Base-by-base conservation (phyloP, 1,284 basidiomycete species). In the Leccinum fuscescens region DNA sequence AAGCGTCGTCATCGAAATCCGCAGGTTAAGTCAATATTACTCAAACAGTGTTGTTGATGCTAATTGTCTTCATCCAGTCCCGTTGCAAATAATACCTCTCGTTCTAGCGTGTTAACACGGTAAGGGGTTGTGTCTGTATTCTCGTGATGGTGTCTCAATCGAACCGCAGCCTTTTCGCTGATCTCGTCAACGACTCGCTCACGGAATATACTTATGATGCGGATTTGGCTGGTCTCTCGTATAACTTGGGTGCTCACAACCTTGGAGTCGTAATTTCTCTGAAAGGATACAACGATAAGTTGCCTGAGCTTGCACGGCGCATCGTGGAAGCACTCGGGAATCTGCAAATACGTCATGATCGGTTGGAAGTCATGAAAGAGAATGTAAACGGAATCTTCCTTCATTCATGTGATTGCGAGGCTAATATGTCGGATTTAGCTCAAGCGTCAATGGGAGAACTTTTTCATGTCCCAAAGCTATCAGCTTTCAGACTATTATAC, bases 141-240 rank as follows among this genome's bases (percentile, higher is more conserved):
- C 63, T 37, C 29, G 7, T 52, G 31, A 42, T 37, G 33, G 61
- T 12, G 22, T 11, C 27, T 60, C 54, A 56, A 46, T 27, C 5
- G 24, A 57, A 52, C 7, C 17, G 63, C 64, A 92, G 93, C 57
- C 79, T 99, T n/a, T 92, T 90, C 71, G 82, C 88, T 52, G 92
- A 96, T 68, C 81, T 99, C 31, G 90, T 98, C 67, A 88, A 86
- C 44, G 97, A 99, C 71, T 85, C 90, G 0, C 83, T 98, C 56
- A 90, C 88, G 9, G 96, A 99, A 76, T 95, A 91, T 70, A 83
- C 93, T 1, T 99, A 99, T 73, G 92, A 96, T 69, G 97, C 97
- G 7, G 90, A 93, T 56, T 82, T 99, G 17, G 97, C 96, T 31
- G 95, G 95, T 14, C 81, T 99, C 53, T 80, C 80, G 12, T 99